phyloP scores from a whole-genome alignment of 257 asterid species.

The Voacanga thouarsii region DNA sequence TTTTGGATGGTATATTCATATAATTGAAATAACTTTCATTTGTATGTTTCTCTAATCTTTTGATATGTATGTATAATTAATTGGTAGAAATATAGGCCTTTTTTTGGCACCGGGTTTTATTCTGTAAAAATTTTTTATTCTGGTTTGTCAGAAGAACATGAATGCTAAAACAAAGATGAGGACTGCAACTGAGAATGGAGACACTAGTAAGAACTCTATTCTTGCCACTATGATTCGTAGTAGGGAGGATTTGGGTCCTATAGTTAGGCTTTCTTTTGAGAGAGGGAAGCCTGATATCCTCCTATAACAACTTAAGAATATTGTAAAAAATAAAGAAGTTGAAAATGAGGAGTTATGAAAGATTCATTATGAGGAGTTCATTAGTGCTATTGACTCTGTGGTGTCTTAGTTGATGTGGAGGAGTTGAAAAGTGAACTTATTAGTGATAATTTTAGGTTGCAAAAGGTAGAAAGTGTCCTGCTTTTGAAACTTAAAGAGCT shows the following conservation, averaged over 20 bases:
- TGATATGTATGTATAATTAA: neutral
- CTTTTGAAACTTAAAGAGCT: too few species aligned
- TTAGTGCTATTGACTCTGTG: constrained; percentile 87
- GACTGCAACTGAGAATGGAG: constrained; percentile 61
- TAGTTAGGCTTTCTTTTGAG: too few species aligned
- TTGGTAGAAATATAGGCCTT: neutral
- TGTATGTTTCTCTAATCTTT: neutral
- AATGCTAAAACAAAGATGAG: constrained; percentile 61
- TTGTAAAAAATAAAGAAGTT: constrained; percentile 76
- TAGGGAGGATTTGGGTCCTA: constrained; percentile 86
- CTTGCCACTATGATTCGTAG: constrained; percentile 75
- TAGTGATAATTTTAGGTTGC: too few species aligned
- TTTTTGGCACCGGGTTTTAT: too few species aligned
- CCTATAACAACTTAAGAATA: constrained; percentile 64
- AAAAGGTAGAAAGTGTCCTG: too few species aligned
- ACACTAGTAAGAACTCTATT: constrained; percentile 69
- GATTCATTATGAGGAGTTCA: constrained; percentile 89
- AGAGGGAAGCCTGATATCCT: constrained; percentile 75
- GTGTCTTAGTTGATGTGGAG: too few species aligned
- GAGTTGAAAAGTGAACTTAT: too few species aligned
- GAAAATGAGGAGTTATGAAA: constrained; percentile 95
- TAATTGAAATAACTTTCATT: neutral
- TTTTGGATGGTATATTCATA: neutral
- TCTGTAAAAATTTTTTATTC: neutral
- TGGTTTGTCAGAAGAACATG: constrained; percentile 37